Conservation (phyloP, 306 rosid species). For the Fragaria vesca region DNA sequence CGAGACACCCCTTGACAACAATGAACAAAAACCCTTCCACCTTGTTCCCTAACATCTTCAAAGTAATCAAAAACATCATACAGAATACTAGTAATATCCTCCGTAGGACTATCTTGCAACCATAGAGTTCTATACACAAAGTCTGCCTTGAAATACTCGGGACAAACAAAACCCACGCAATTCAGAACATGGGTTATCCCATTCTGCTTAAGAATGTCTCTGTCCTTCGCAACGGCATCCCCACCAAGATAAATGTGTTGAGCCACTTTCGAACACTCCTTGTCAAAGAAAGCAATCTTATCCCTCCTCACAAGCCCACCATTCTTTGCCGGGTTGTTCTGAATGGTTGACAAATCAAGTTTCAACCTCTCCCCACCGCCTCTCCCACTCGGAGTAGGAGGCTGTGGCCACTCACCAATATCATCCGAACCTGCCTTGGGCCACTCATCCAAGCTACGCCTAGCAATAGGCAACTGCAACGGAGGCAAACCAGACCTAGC, state of each 20-base stretch:
- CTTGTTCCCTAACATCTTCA: conserved; percentile 92
- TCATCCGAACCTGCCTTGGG: conserved; percentile 94
- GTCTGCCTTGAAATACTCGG: conserved; percentile 86
- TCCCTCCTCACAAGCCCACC: conserved; percentile 94
- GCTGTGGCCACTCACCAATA: conserved; percentile 96
- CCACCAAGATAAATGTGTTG: conserved; percentile 96
- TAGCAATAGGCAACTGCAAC: conserved; percentile 83
- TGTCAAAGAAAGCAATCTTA: conserved; percentile 95
- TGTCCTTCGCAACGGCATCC: conserved; percentile 96
- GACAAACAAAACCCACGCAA: conserved; percentile 97
- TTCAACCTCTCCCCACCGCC: conserved; percentile 87
- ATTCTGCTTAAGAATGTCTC: conserved; percentile 79
- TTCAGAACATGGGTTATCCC: conserved; percentile 92
- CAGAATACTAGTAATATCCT: conserved; percentile 92
- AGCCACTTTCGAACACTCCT: conserved; percentile 94
- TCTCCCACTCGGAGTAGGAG: conserved; percentile 87
- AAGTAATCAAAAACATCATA: conserved; percentile 97
- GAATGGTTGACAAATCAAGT: conserved; percentile 92
- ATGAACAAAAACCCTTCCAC: conserved; percentile 95
- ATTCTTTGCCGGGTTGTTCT: conserved; percentile 71
- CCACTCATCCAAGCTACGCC: conserved; percentile 97
- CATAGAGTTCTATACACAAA: conserved; percentile 92
- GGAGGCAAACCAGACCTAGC: conserved; percentile 87
- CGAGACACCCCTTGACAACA: conserved; percentile 99
- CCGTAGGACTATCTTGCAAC: conserved; percentile 96